Conservation (phyloP, 345 rosid genomes). For the Nephelium lappaceum region DNA sequence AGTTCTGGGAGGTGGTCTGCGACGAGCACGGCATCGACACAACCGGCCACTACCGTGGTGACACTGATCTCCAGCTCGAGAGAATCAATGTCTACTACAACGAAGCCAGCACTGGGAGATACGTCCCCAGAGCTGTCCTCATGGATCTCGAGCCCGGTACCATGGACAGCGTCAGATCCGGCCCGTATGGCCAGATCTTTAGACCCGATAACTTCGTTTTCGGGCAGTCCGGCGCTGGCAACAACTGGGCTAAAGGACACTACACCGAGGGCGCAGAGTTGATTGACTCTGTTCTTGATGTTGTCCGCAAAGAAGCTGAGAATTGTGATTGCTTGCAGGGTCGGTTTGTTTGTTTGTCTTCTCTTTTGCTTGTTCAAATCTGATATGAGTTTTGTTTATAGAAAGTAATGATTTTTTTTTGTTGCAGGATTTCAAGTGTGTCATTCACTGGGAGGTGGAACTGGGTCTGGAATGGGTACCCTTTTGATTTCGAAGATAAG, state of each 20-base stretch:
- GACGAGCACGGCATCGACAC: conserved; percentile 25
- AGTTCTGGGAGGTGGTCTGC: conserved; percentile 28
- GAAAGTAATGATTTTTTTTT: background rate
- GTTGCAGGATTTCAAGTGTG: conserved; percentile 64
- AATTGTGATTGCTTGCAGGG: conserved; percentile 48
- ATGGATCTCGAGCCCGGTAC: conserved; percentile 52
- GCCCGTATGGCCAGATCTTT: conserved; percentile 42
- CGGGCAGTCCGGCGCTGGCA: conserved; percentile 53
- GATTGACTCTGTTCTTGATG: conserved; percentile 47
- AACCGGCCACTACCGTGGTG: conserved; percentile 9
- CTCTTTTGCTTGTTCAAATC: background rate
- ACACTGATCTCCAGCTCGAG: conserved; percentile 11
- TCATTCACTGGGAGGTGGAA: conserved; percentile 71
- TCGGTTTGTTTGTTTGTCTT: background rate
- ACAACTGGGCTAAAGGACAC: conserved; percentile 54
- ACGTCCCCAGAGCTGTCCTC: conserved; percentile 42
- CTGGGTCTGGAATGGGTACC: conserved; percentile 72
- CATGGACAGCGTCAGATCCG: conserved; percentile 42
- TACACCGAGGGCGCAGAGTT: conserved; percentile 48
- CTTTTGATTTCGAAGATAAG: conserved; percentile 67
- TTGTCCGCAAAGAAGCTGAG: conserved; percentile 49
- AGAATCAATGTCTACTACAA: conserved; percentile 46
- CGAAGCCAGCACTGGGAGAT: conserved; percentile 44
- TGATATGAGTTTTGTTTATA: background rate
- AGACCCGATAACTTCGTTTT: conserved; percentile 51